Conservation (phyloP, 139 green algal species). For the Chlorella sp. region DNA sequence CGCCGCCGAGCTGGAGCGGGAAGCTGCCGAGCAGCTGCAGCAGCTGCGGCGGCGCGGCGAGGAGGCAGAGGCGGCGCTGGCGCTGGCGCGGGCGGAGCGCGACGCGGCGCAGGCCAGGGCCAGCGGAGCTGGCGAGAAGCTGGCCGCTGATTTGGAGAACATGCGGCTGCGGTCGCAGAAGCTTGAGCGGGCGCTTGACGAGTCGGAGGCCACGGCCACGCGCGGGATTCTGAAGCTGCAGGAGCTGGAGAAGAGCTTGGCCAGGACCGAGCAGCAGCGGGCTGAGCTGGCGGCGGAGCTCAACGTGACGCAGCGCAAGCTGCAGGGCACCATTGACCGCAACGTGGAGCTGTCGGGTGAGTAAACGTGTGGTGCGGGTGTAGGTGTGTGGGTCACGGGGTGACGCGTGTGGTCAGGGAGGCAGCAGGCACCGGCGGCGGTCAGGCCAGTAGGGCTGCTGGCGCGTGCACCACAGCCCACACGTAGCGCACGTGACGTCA, state of each 20-base stretch:
- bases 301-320: constrained; percentile 23
- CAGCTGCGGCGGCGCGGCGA: too few species aligned
- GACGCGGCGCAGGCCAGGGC: too few species aligned
- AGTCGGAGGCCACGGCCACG: not conserved
- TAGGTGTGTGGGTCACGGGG: too few species aligned
- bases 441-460: too few species aligned
- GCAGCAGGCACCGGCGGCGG: too few species aligned
- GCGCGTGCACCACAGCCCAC: too few species aligned
- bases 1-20: not conserved
- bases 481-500: too few species aligned
- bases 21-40: not conserved
- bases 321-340: constrained; percentile 25
- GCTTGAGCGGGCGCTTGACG: not conserved
- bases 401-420: too few species aligned
- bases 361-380: not conserved
- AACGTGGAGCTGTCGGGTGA: constrained; percentile 33
- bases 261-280: constrained; percentile 1
- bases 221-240: not conserved
- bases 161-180: not conserved
- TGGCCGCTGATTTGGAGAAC: too few species aligned
- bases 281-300: constrained; percentile 25
- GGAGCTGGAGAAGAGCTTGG: not conserved
- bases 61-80: too few species aligned
- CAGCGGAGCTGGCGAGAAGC: too few species aligned
- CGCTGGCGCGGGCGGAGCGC: too few species aligned